phyloP scores from a whole-genome alignment of 106 monocot species.

The Iris macrosiphon region DNA sequence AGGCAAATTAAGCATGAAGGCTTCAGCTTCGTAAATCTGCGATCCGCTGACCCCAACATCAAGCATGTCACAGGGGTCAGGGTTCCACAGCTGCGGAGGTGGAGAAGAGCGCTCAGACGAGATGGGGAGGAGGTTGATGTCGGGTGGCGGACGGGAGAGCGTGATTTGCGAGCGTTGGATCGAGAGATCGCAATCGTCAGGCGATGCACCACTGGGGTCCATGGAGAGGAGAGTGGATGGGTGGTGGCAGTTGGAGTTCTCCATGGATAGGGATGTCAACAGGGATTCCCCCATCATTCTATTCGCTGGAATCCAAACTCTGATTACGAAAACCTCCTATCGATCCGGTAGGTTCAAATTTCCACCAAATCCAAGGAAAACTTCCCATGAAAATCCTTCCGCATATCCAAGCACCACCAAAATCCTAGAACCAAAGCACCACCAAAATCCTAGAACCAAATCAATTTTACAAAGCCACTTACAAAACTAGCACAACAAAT shows the following conservation, averaged over 20 bases:
- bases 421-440: neutral
- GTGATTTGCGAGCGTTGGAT: slow-evolving; percentile 9
- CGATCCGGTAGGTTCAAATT: slow-evolving; percentile 19
- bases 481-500: too few species aligned
- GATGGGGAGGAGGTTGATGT: slow-evolving; percentile 45
- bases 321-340: too few species aligned
- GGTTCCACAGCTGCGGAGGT: slow-evolving; percentile 17
- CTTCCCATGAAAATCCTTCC: slow-evolving; percentile 15
- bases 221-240: slow-evolving; percentile 57
- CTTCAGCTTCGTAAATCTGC: slow-evolving; percentile 25
- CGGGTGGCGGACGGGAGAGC: slow-evolving; percentile 30
- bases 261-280: slow-evolving; percentile 45
- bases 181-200: slow-evolving; percentile 8
- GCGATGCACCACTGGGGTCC: slow-evolving; percentile 26
- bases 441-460: neutral
- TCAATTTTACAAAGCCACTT: neutral
- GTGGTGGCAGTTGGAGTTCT: slow-evolving; percentile 28
- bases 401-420: slow-evolving; percentile 14
- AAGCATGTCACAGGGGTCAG: slow-evolving; percentile 21
- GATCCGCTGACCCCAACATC: slow-evolving; percentile 22
- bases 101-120: slow-evolving; percentile 33
- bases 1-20: slow-evolving; percentile 13
- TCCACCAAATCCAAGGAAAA: slow-evolving; percentile 18
- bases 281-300: slow-evolving; percentile 56
- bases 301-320: too few species aligned